A percentile compares a stretch with the other conserved stretches of the same genome.
Conservation (phyloP, 2,329 filamentous ascomycete species). For the Penicillium sp. region DNA sequence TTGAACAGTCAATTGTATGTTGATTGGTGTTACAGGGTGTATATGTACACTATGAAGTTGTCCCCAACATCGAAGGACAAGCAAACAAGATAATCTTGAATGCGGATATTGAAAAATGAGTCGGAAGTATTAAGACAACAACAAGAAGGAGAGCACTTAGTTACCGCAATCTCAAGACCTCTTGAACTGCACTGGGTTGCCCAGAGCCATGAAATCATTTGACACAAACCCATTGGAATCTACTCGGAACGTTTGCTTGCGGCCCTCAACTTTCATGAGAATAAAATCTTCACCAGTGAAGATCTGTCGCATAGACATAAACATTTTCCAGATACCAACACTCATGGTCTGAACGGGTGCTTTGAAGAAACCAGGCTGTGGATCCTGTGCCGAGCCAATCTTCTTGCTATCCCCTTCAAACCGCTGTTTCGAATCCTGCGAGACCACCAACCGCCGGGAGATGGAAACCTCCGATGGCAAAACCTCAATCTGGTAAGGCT, state of each 20-base stretch:
- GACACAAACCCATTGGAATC: conserved; percentile 40
- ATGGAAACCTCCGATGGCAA: conserved; percentile 37
- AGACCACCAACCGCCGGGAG: conserved; percentile 33
- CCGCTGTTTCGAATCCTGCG: conserved; percentile 24
- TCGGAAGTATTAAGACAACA: not conserved
- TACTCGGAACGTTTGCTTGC: conserved; percentile 37
- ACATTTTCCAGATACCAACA: conserved; percentile 31
- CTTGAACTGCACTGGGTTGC: conserved; percentile 21
- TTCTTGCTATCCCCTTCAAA: conserved; percentile 19
- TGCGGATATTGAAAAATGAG: not conserved
- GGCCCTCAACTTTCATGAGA: conserved; percentile 37
- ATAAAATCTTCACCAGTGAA: conserved; percentile 45
- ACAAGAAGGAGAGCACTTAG: not conserved
- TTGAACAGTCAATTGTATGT: not conserved
- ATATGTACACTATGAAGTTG: conserved; percentile 3
- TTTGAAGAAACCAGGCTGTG: conserved; percentile 33
- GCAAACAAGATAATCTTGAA: not conserved
- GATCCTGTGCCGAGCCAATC: conserved; percentile 10
- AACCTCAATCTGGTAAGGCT: conserved; percentile 34
- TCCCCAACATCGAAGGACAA: not conserved
- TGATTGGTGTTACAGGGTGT: conserved; percentile 4
- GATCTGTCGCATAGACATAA: conserved; percentile 38
- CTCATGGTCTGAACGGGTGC: conserved; percentile 34
- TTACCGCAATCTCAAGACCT: not conserved
- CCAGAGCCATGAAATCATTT: conserved; percentile 35